Evolutionary conservation across 495 filamentous ascomycete genomes (phyloP).

Genomic region (Hypomontagnella submonticulosa): DNA sequence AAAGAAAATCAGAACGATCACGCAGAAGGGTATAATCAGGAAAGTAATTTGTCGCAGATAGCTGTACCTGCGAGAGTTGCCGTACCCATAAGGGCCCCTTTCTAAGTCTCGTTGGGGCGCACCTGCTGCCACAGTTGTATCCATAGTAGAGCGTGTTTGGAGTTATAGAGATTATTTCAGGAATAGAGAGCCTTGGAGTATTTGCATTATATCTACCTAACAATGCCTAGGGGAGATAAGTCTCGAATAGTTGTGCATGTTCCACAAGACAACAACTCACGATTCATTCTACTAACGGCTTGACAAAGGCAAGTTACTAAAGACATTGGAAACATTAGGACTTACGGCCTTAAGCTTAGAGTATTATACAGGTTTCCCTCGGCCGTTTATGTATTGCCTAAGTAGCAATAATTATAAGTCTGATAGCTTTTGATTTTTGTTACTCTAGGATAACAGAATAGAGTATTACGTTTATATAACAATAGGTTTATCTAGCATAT

Average conservation of each 20-base stretch:
- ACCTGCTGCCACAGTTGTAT: conserved; percentile 18
- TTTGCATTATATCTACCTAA: conserved; percentile 22
- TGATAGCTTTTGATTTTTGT: too few species aligned
- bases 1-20: conserved; percentile 30
- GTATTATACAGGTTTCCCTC: not conserved
- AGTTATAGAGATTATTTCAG: not conserved
- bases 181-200: conserved; percentile 3
- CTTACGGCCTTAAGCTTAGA: not conserved
- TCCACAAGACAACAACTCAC: conserved; percentile 24
- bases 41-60: conserved; percentile 39
- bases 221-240: conserved; percentile 5
- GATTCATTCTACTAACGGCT: conserved; percentile 5
- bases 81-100: conserved; percentile 8
- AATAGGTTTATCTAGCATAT: too few species aligned
- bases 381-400: too few species aligned
- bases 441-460: too few species aligned
- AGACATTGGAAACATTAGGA: conserved; percentile 11
- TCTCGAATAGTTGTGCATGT: conserved; percentile 37
- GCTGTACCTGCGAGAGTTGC: conserved; percentile 6
- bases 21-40: conserved; percentile 36
- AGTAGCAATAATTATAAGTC: too few species aligned
- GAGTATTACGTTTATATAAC: too few species aligned
- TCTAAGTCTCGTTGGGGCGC: conserved; percentile 28
- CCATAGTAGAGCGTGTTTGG: conserved; percentile 30
- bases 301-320: conserved; percentile 24